Conservation (phyloP, 1,139 yeast species). For the Taphrina sp. region DNA sequence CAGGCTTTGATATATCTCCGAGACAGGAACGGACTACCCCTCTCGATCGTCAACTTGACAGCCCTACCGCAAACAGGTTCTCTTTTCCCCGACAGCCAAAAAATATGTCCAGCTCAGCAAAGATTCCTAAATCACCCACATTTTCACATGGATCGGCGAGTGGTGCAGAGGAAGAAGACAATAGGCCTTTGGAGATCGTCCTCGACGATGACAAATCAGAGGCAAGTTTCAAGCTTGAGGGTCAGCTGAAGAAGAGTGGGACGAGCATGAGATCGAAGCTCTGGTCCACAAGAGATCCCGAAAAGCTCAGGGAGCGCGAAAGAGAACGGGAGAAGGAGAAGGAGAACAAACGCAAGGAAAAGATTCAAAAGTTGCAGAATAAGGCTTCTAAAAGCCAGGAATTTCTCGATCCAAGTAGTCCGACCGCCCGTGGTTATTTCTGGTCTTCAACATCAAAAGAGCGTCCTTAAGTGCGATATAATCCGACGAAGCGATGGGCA, state of each 20-base stretch:
- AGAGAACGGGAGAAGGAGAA: conserved; percentile 5
- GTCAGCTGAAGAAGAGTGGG: conserved; percentile 23
- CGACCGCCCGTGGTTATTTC: conserved; percentile 5
- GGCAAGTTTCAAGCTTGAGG: conserved; percentile 30
- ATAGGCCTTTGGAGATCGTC: background rate
- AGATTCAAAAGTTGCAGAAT: background rate
- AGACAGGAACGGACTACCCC: background rate
- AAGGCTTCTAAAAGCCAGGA: conserved; percentile 4
- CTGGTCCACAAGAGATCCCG: conserved; percentile 24
- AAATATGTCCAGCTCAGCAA: background rate
- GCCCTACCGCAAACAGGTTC: conserved; percentile 8
- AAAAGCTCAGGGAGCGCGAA: conserved; percentile 11
- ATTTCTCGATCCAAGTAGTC: background rate
- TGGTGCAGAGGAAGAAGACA: conserved; percentile 3
- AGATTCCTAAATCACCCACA: conserved; percentile 7
- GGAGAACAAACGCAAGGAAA: conserved; percentile 9
- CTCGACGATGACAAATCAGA: conserved; percentile 27
- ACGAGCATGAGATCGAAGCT: conserved; percentile 16
- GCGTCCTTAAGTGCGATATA: no score
- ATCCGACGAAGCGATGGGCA: no score
- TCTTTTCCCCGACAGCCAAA: conserved; percentile 23
- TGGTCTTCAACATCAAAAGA: no score
- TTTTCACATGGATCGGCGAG: conserved; percentile 21
- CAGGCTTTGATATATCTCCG: conserved; percentile 25
- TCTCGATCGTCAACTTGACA: conserved; percentile 8